Conservation (phyloP, 2,329 filamentous ascomycete genomes). For the Stenocarpella maydis region DNA sequence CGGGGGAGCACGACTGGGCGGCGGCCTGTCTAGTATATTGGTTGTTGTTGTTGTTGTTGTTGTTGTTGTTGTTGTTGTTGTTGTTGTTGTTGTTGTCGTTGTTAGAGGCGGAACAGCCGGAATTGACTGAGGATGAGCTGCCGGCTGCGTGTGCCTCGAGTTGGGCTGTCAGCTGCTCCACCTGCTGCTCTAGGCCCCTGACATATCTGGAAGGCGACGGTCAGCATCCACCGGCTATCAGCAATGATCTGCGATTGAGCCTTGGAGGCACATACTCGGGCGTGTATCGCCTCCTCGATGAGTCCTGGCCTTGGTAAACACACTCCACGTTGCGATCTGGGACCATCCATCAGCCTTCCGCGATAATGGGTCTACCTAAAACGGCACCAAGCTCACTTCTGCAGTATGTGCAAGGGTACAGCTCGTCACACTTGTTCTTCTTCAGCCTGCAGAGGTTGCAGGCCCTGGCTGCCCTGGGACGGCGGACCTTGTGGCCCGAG, state of each 20-base stretch:
- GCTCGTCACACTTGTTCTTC: slow-evolving; percentile 58
- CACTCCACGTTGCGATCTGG: slow-evolving; percentile 40
- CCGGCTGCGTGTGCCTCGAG: slow-evolving; percentile 21
- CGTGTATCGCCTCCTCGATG: slow-evolving; percentile 36
- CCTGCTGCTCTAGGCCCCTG: slow-evolving; percentile 32
- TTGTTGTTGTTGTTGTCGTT: not conserved
- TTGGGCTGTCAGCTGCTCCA: slow-evolving; percentile 29
- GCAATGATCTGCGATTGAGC: not conserved
- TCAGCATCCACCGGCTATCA: slow-evolving; percentile 20
- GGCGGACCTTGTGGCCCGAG: slow-evolving; percentile 34
- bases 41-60: not conserved
- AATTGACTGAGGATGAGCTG: slow-evolving; percentile 22
- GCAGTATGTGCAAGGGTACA: slow-evolving; percentile 50
- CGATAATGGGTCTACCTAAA: not conserved
- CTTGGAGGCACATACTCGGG: slow-evolving; percentile 36
- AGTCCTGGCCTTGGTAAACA: slow-evolving; percentile 42
- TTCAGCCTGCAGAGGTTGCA: slow-evolving; percentile 56
- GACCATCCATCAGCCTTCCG: not conserved
- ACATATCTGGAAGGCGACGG: slow-evolving; percentile 38
- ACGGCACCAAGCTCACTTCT: slow-evolving; percentile 46
- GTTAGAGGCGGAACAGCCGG: slow-evolving; percentile 22
- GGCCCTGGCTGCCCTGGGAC: slow-evolving; percentile 53
- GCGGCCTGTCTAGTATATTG: slow-evolving; percentile 21
- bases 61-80: not conserved
- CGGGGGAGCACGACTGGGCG: slow-evolving; percentile 36